Evolutionary conservation across 2,329 filamentous ascomycete species (phyloP), one percentile per base, ranked within the genome.

Genomic region (Fusarium sp.): DNA sequence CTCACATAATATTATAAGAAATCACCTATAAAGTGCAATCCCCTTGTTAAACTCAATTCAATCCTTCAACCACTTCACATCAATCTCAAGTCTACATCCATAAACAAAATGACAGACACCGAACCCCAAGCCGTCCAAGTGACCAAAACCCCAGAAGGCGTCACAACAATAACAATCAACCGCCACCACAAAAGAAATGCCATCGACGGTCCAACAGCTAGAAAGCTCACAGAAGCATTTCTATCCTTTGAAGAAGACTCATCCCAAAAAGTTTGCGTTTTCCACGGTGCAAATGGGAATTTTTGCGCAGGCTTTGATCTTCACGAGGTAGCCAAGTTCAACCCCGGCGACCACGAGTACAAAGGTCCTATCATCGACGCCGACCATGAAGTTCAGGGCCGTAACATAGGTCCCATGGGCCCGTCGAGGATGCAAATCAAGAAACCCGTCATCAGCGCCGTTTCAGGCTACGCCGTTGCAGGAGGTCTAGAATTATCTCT

Each of bases 101-200:
- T 22, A 37, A 13, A 24, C 54, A 58, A 58, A 13, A 58, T 58
- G 56, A 8, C 34, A 40, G 35, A 58, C 22, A 2, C 35, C 10
- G 56, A 75, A 40, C 66, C 66, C 11, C 24, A 73, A 6, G 62
- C 74, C 11, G 69, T 78, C 8, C 67, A 70, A 22, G 72, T 77
- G 13, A 63, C 57, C 47, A 76, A 68, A 24, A 75, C 78, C 20
- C 11, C 64, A 1, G 77, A 81, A 1, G 87, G 87, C 56, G 88
- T 90, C 73, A 87, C 87, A 0, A 86, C 83, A n/a, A 87, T 90
- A 65, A 84, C 86, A n/a, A 84, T 90, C 71, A 85, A 88, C 78
- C 85, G 88, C n/a, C 82, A 82, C 0, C 78, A 85, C 14, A 82
- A 84, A 27, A 84, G 85, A 61, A 90, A 90, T 74, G 89, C 88